A percentile compares a stretch with the other conserved stretches of the same genome.
Conservation (phyloP, 805 yeast genomes). For the Cyberlindnera euphorbiiphila region DNA sequence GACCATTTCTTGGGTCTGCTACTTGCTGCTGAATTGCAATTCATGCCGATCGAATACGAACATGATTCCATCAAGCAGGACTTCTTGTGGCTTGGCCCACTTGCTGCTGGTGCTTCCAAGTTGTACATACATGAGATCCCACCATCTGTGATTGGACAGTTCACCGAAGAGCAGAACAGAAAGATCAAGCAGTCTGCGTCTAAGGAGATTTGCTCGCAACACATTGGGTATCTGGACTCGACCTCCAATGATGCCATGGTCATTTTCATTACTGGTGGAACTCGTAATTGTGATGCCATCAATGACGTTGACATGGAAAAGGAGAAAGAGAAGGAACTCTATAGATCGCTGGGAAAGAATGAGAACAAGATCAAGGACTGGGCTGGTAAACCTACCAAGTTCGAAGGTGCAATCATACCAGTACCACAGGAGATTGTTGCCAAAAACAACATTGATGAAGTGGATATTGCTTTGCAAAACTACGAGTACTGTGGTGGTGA, state of each 20-base stretch:
- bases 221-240: conserved; percentile 13
- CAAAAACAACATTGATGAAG: conserved; percentile 14
- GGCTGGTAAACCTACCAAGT: conserved; percentile 6
- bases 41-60: conserved; percentile 16
- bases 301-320: conserved; percentile 5
- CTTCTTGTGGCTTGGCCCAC: conserved; percentile 32
- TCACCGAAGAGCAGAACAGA: conserved; percentile 14
- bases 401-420: conserved; percentile 19
- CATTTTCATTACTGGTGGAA: conserved; percentile 19
- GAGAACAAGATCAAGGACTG: conserved; percentile 8
- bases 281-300: conserved; percentile 13
- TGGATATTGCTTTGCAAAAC: conserved; percentile 10
- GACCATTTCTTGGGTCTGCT: conserved; percentile 25
- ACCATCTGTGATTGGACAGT: conserved; percentile 16
- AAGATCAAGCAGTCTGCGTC: conserved; percentile 15
- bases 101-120: conserved; percentile 13
- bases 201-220: conserved; percentile 20
- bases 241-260: conserved; percentile 1
- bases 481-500: conserved; percentile 14
- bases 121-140: conserved; percentile 11
- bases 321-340: conserved; percentile 11
- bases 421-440: conserved; percentile 15
- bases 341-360: conserved; percentile 5
- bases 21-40: conserved; percentile 21
- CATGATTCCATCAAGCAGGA: conserved; percentile 30